Percentiles rank a stretch among this genome's conserved stretches.
phyloP scores from a whole-genome alignment of 257 asterid species.

The Lycium barbarum region DNA sequence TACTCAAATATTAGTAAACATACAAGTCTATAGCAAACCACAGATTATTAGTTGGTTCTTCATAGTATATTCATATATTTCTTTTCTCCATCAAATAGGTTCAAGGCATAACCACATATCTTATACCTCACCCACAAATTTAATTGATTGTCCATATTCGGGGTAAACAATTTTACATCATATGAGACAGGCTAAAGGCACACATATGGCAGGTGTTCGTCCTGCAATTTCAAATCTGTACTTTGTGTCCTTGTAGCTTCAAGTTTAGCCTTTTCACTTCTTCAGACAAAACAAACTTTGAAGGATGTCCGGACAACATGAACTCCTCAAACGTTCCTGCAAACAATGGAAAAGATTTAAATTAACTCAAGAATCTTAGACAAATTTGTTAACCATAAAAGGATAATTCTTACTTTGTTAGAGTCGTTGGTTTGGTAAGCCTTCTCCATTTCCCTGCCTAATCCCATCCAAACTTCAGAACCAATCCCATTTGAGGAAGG shows the following conservation, averaged over 20 bases:
- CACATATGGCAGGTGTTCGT: too few relatives aligned
- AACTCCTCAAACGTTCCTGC: conserved; percentile 13
- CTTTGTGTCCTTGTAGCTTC: not conserved
- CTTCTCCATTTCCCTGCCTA: conserved; percentile 36
- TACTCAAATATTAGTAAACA: too few relatives aligned
- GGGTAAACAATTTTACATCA: too few relatives aligned
- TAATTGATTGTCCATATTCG: too few relatives aligned
- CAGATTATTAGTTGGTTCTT: too few relatives aligned
- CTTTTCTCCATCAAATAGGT: too few relatives aligned
- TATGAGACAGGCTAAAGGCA: too few relatives aligned
- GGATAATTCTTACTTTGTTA: conserved; percentile 36
- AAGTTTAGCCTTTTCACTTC: not conserved
- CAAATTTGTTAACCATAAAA: not conserved
- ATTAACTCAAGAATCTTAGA: not conserved
- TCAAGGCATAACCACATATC: too few relatives aligned
- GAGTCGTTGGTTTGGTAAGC: conserved; percentile 23
- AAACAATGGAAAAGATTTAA: not conserved
- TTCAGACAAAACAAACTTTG: not conserved
- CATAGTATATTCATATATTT: too few relatives aligned
- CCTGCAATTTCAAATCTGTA: too few relatives aligned
- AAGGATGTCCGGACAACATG: conserved; percentile 27
- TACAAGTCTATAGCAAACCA: too few relatives aligned
- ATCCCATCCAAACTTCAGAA: conserved; percentile 48
- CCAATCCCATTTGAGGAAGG: conserved; percentile 37
- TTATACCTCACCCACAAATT: too few relatives aligned